Percentiles rank a stretch among this genome's conserved stretches.
phyloP scores from a whole-genome alignment of 129 eudicot genomes.

The Pulicaria dysenterica region DNA sequence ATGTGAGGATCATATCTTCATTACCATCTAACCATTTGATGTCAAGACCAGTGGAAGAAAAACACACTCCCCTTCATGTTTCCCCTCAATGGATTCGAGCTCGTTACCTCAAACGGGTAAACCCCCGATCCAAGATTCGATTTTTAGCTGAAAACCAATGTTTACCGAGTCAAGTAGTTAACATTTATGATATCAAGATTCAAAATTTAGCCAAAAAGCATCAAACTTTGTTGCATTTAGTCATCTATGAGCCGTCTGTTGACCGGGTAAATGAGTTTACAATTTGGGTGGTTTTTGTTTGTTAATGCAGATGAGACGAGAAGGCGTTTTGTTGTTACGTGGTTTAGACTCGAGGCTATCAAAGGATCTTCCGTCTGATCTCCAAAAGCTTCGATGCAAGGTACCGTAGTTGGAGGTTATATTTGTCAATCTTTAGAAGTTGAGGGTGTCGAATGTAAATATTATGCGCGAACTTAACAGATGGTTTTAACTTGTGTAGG shows the following conservation, averaged over 20 bases:
- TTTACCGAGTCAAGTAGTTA: slow-evolving; percentile 36
- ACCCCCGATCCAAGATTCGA: slow-evolving; percentile 1
- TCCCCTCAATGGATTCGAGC: slow-evolving; percentile 91
- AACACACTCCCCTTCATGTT: slow-evolving; percentile 78
- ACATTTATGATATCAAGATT: slow-evolving; percentile 23
- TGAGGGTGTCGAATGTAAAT: slow-evolving; percentile 1
- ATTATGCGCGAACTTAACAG: not conserved
- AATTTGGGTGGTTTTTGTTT: slow-evolving; percentile 11
- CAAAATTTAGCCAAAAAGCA: slow-evolving; percentile 28
- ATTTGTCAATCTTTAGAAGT: not conserved
- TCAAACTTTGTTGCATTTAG: slow-evolving; percentile 30
- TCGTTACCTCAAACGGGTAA: slow-evolving; percentile 65
- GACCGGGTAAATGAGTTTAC: slow-evolving; percentile 26
- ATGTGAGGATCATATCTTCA: slow-evolving; percentile 84
- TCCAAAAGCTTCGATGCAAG: slow-evolving; percentile 99
- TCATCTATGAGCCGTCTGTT: slow-evolving; percentile 34
- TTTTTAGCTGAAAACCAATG: not conserved
- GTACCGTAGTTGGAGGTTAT: slow-evolving; percentile 31
- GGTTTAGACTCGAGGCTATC: slow-evolving; percentile 95
- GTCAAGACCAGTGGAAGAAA: slow-evolving; percentile 92
- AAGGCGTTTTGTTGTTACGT: slow-evolving; percentile 83
- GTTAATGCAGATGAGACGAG: slow-evolving; percentile 74
- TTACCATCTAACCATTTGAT: slow-evolving; percentile 91
- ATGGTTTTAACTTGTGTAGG: slow-evolving; percentile 46
- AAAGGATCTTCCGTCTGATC: slow-evolving; percentile 94